phyloP scores from a whole-genome alignment of 2,329 filamentous ascomycete species.

The Colletotrichum sp. region DNA sequence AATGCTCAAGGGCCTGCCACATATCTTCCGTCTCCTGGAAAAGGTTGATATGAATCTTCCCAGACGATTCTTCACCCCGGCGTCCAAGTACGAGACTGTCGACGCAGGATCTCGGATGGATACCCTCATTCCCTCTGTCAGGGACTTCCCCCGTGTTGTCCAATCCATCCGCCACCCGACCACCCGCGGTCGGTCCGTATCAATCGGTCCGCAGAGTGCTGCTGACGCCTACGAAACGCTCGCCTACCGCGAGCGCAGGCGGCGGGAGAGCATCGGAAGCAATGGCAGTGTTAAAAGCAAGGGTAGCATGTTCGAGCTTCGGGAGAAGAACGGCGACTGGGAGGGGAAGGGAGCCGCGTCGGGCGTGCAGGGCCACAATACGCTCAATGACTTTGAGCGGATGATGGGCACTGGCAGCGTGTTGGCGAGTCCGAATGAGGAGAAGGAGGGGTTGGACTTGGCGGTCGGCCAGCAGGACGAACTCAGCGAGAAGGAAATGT shows the following conservation, averaged over 20 bases:
- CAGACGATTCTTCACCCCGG: conserved; percentile 87
- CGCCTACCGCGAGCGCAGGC: conserved; percentile 77
- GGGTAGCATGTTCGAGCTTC: conserved; percentile 45
- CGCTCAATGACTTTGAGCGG: conserved; percentile 69
- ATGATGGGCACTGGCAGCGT: conserved; percentile 74
- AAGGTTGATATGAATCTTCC: conserved; percentile 79
- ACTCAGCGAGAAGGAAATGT: conserved; percentile 77
- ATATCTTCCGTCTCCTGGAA: conserved; percentile 86
- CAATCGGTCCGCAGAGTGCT: conserved; percentile 91
- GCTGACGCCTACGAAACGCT: conserved; percentile 96
- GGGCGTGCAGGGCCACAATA: conserved; percentile 46
- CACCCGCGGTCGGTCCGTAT: conserved; percentile 76
- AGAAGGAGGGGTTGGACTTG: conserved; percentile 36
- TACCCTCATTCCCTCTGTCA: conserved; percentile 88
- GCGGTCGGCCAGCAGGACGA: conserved; percentile 51
- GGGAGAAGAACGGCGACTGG: conserved; percentile 40
- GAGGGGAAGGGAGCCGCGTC: conserved; percentile 44
- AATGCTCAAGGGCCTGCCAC: conserved; percentile 77
- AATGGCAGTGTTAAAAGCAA: conserved; percentile 52
- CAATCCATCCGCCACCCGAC: conserved; percentile 79
- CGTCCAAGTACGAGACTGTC: conserved; percentile 88
- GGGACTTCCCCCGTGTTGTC: conserved; percentile 82
- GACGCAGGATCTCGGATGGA: conserved; percentile 71
- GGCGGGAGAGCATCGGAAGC: conserved; percentile 59
- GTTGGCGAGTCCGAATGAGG: conserved; percentile 33